Evolutionary conservation across 2,329 filamentous ascomycete genomes (phyloP).

Genomic region (Xylariaceae sp.): DNA sequence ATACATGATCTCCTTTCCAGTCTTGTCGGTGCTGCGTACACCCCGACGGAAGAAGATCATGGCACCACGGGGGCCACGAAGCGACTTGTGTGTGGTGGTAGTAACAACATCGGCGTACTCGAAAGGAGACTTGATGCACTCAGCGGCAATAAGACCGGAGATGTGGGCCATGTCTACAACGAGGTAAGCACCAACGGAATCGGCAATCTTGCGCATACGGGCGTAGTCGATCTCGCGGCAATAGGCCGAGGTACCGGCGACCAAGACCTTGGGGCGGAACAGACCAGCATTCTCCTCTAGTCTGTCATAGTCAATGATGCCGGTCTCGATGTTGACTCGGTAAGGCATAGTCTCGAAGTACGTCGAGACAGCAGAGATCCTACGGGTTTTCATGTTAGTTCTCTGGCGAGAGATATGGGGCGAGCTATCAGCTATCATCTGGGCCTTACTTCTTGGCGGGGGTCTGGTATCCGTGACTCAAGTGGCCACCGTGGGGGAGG

Average conservation of each 20-base stretch:
- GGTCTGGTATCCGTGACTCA: constrained; percentile 97
- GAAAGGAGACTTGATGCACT: constrained; percentile 91
- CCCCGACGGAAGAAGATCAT: constrained; percentile 99
- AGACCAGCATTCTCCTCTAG: constrained; percentile 85
- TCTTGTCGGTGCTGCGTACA: constrained; percentile 85
- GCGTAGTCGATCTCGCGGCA: constrained; percentile 96
- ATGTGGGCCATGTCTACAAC: constrained; percentile 99
- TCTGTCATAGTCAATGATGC: constrained; percentile 93
- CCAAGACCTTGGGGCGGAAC: constrained; percentile 92
- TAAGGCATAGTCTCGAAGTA: constrained; percentile 99
- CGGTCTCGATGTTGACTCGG: constrained; percentile 80
- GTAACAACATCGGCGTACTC: constrained; percentile 91
- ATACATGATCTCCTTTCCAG: constrained; percentile 82
- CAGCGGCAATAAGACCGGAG: constrained; percentile 87
- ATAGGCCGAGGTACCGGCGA: constrained; percentile 96
- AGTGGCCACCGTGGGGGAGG: constrained; percentile 87
- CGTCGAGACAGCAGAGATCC: constrained; percentile 92
- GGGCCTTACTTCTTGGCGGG: constrained; percentile 66
- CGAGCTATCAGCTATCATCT: constrained; percentile 39
- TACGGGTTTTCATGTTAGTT: constrained; percentile 34
- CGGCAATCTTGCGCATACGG: constrained; percentile 92
- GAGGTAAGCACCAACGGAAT: constrained; percentile 89
- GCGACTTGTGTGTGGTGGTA: constrained; percentile 98
- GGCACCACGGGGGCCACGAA: constrained; percentile 92
- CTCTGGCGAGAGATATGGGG: neutral